Evolutionary conservation across 2,329 filamentous ascomycete genomes (phyloP).

Genomic region (Blastomyces gilchristii): DNA sequence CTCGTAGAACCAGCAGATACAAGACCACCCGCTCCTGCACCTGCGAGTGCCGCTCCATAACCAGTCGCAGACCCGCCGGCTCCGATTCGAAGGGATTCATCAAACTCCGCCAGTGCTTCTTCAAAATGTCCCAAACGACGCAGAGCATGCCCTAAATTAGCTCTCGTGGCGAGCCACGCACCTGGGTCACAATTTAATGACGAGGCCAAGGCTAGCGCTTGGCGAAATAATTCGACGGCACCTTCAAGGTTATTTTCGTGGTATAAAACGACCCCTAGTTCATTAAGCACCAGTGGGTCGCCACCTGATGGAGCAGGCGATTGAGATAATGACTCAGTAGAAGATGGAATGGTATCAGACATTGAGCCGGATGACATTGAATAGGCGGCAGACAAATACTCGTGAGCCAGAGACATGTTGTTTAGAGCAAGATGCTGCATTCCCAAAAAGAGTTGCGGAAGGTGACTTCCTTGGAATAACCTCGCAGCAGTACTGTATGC

Average conservation of each 20-base stretch:
- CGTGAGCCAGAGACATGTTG: conserved; percentile 85
- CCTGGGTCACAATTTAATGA: conserved; percentile 73
- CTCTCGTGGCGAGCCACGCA: conserved; percentile 73
- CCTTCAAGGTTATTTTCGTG: conserved; percentile 71
- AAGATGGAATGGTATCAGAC: conserved; percentile 21
- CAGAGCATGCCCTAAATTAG: conserved; percentile 82
- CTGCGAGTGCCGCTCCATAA: conserved; percentile 55
- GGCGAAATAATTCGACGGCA: conserved; percentile 66
- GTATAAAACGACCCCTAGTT: conserved; percentile 92
- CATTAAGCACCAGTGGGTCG: conserved; percentile 85
- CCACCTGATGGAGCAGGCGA: conserved; percentile 41
- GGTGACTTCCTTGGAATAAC: conserved; percentile 90
- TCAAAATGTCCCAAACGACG: conserved; percentile 59
- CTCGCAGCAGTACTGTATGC: conserved; percentile 93
- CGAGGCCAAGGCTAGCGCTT: conserved; percentile 65
- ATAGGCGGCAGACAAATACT: conserved; percentile 87
- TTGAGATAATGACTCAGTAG: conserved; percentile 33
- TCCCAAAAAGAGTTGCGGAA: conserved; percentile 89
- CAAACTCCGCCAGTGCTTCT: conserved; percentile 68
- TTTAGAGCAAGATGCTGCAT: conserved; percentile 98
- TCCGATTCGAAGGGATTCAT: conserved; percentile 73
- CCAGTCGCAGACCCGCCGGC: conserved; percentile 64
- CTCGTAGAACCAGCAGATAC: conserved; percentile 29
- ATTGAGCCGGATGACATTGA: conserved; percentile 41
- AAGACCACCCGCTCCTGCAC: conserved; percentile 26